Evolutionary conservation across 2,329 filamentous ascomycete genomes (phyloP).

Genomic region (Leptographium procerum): DNA sequence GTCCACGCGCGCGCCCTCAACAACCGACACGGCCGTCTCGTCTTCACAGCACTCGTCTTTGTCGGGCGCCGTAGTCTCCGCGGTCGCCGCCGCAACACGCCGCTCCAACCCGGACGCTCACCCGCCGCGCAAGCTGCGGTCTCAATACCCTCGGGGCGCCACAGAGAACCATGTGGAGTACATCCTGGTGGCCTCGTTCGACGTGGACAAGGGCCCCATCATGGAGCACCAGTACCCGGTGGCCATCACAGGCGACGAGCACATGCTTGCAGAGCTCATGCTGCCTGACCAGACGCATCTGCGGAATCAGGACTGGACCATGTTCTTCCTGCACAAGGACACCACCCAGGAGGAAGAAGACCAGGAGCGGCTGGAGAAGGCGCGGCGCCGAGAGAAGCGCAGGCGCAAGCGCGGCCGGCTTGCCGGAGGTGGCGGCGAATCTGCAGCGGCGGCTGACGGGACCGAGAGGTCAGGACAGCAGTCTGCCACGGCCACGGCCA

Average conservation of each 20-base stretch:
- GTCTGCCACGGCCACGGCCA: constrained; percentile 17
- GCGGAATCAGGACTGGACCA: constrained; percentile 95
- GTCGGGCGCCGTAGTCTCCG: constrained; percentile 21
- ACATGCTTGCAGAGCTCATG: constrained; percentile 98
- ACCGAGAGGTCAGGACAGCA: too few species aligned
- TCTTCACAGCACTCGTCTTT: constrained; percentile 53
- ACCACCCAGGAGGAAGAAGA: constrained; percentile 74
- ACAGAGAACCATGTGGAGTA: constrained; percentile 95
- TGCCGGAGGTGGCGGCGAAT: background rate
- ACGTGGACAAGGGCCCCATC: constrained; percentile 88
- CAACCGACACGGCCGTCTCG: constrained; percentile 41
- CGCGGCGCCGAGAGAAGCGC: constrained; percentile 38
- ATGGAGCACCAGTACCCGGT: constrained; percentile 98
- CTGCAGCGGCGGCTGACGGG: too few species aligned
- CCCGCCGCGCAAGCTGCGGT: constrained; percentile 48
- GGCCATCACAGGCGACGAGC: constrained; percentile 90
- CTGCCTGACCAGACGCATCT: constrained; percentile 93
- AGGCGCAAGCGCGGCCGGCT: constrained; percentile 35
- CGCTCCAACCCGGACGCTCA: constrained; percentile 39
- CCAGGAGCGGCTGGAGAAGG: constrained; percentile 49
- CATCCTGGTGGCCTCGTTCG: constrained; percentile 92
- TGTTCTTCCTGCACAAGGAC: constrained; percentile 97
- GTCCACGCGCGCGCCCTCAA: constrained; percentile 44
- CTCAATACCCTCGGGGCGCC: constrained; percentile 64
- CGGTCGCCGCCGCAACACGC: constrained; percentile 15